Evolutionary conservation across 495 filamentous ascomycete genomes (phyloP).

Genomic region (Penicillium bialowiezense): DNA sequence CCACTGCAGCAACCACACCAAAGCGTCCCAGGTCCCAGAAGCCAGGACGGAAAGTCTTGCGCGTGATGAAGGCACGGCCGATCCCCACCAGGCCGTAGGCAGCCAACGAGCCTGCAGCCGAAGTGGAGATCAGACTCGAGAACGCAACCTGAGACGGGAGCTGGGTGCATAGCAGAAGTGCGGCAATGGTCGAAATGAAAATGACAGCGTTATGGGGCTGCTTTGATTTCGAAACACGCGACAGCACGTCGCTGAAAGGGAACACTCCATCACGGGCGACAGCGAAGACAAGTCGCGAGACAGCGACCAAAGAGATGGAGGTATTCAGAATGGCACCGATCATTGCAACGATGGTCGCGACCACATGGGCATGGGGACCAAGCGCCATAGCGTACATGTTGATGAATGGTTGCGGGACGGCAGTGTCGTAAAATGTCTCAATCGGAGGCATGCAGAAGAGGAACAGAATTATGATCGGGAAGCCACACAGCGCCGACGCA

Average conservation of each 20-base stretch:
- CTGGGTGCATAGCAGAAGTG: conserved; percentile 35
- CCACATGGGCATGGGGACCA: conserved; percentile 33
- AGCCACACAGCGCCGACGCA: conserved; percentile 32
- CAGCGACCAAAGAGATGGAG: conserved; percentile 36
- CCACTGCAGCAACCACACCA: conserved; percentile 27
- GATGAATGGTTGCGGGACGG: conserved; percentile 37
- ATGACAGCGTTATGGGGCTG: conserved; percentile 39
- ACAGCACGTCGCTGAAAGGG: conserved; percentile 30
- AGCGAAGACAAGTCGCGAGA: conserved; percentile 38
- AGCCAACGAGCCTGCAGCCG: conserved; percentile 34
- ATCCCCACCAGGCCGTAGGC: conserved; percentile 36
- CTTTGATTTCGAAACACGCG: conserved; percentile 31
- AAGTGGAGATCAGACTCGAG: conserved; percentile 31
- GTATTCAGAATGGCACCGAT: conserved; percentile 35
- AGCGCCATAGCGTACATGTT: conserved; percentile 35
- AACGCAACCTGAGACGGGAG: conserved; percentile 36
- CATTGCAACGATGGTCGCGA: conserved; percentile 36
- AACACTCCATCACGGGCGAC: conserved; percentile 37
- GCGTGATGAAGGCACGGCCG: conserved; percentile 31
- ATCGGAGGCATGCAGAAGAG: conserved; percentile 36
- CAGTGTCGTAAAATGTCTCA: conserved; percentile 28
- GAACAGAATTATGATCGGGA: conserved; percentile 36
- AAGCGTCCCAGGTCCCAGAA: conserved; percentile 32
- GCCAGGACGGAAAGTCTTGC: conserved; percentile 28
- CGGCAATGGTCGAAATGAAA: conserved; percentile 29